Evolutionary conservation across 1,284 basidiomycete genomes (phyloP), one percentile per base, ranked within the genome.

Genomic region (Agaricales sp.): DNA sequence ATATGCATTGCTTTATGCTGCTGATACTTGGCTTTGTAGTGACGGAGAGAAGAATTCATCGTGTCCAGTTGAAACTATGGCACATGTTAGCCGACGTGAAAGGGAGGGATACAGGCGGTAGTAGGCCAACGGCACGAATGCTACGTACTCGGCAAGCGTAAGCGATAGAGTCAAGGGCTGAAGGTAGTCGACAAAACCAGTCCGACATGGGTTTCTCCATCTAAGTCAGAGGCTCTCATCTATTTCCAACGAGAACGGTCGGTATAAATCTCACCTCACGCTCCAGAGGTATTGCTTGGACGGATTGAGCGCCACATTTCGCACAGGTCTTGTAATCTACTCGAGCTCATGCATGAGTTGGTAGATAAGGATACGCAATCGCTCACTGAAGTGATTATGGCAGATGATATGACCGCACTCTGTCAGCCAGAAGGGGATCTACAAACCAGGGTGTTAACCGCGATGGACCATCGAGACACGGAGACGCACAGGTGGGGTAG

Each of bases 321-420:
- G 74, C 60, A 59, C 87, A 90, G 50, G 75, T 84, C 59, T 84
- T 82, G 58, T 89, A 75, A 3, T 77, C 64, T 60, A 75, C 87
- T 89, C 53, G 20, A 30, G 45, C 13, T 16, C 21, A 30, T 16
- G 44, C 16, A 48, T 47, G 54, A 43, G 48, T 49, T 21, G 26
- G 48, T 23, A 51, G 39, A 48, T 46, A 50, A 51, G 45, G 49
- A 22, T 26, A 26, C 30, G 50, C 45, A 23, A 43, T 26, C 50
- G 48, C 22, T 59, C 59, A 89, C 87, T 85, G 58, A 90, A 75
- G 64, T 90, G 87, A 43, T 75, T 72, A 58, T 90, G 89, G 69
- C 87, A 90, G 22, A 90, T 57, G 46, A 89, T 74, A 68, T 90
- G 87, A 0, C 84, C 85, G 56, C 87, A 90, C 61, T 88, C 85